Evolutionary conservation across 345 rosid genomes (phyloP).

Genomic region (Brassica napus): Da-Ae NC_063437.1:13448501-13449000

Average conservation of each 20-base stretch:
- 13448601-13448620: conserved; percentile 93
- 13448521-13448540: conserved; percentile 69
- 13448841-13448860: not conserved
- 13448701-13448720: conserved; percentile 54
- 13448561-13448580: conserved; percentile 96
- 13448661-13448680: conserved; percentile 86
- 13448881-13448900: not conserved
- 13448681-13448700: conserved; percentile 84
- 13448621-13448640: conserved; percentile 92
- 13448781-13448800: conserved; percentile 78
- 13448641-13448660: conserved; percentile 92
- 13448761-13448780: conserved; percentile 57
- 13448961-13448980: conserved; percentile 51
- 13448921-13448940: conserved; percentile 84
- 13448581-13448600: conserved; percentile 83
- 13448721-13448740: conserved; percentile 60
- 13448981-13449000: conserved; percentile 54
- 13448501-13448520: conserved; percentile 85
- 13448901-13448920: conserved; percentile 53
- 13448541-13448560: conserved; percentile 80
- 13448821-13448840: not conserved
- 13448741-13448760: conserved; percentile 69
- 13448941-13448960: conserved; percentile 65
- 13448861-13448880: not conserved
- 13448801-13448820: conserved; percentile 76